Evolutionary conservation across 768 basidiomycete species (phyloP).

Genomic region (Gloeostereum incarnatum): DNA sequence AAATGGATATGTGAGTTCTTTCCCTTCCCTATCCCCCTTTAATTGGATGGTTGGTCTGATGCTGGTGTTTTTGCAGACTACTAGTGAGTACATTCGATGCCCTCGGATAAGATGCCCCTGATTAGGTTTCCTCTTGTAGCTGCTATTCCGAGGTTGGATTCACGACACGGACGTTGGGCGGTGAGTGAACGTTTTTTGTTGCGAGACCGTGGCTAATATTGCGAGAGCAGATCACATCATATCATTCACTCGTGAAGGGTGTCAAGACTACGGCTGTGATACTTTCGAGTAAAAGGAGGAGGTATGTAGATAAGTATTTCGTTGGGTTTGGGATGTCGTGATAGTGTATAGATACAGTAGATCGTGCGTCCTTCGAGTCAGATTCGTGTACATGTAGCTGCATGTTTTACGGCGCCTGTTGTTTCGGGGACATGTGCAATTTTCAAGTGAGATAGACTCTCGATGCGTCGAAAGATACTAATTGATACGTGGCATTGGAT

Average conservation of each 20-base stretch:
- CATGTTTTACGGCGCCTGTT: too few species aligned
- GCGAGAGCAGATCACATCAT: conserved; percentile 46
- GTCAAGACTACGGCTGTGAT: conserved; percentile 46
- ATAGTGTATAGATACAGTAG: too few species aligned
- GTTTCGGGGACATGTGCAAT: too few species aligned
- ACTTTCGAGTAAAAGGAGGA: conserved; percentile 24
- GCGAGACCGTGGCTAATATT: background rate
- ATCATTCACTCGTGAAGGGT: conserved; percentile 57
- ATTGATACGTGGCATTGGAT: too few species aligned
- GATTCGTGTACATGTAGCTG: too few species aligned
- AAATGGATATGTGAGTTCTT: conserved; percentile 59
- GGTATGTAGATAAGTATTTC: too few species aligned
- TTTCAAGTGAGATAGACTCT: too few species aligned
- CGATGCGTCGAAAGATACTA: too few species aligned
- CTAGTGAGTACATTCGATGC: conserved; percentile 23
- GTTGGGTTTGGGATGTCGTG: too few species aligned
- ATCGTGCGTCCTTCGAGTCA: too few species aligned
- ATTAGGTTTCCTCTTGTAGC: conserved; percentile 20
- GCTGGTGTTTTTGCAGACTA: conserved; percentile 23
- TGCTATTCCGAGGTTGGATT: conserved; percentile 73
- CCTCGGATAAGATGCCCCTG: background rate
- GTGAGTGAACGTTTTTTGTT: conserved; percentile 22
- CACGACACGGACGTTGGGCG: conserved; percentile 54
- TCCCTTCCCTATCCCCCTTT: background rate
- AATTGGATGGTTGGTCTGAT: too few species aligned